phyloP scores from a whole-genome alignment of 495 filamentous ascomycete genomes.

The Echria macrotheca region DNA sequence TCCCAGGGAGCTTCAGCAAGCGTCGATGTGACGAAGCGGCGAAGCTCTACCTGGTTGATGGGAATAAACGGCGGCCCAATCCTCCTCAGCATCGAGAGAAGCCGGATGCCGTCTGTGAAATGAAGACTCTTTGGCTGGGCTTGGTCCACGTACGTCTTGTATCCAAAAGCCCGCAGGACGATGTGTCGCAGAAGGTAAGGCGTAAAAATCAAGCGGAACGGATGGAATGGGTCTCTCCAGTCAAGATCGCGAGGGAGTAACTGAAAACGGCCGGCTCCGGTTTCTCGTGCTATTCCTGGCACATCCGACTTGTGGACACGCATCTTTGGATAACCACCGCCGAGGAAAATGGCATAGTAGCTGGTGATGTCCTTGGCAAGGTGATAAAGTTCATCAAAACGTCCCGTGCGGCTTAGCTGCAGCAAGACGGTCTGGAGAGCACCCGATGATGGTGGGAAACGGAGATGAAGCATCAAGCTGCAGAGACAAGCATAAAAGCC shows the following conservation, averaged over 20 bases:
- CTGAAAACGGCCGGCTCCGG: conserved; percentile 7
- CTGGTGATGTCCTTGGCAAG: neutral
- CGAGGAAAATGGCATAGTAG: conserved; percentile 18
- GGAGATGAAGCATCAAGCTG: conserved; percentile 7
- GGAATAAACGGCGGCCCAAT: too few species aligned
- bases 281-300: conserved; percentile 19
- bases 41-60: too few species aligned
- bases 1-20: too few species aligned
- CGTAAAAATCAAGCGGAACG: conserved; percentile 29
- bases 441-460: conserved; percentile 10
- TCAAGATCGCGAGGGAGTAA: conserved; percentile 1
- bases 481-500: conserved; percentile 14
- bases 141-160: neutral
- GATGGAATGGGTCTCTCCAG: conserved; percentile 17
- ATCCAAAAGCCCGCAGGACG: conserved; percentile 23
- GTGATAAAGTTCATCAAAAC: conserved; percentile 22
- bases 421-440: conserved; percentile 27
- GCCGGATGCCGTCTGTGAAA: conserved; percentile 18
- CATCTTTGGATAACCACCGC: conserved; percentile 15
- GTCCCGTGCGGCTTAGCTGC: conserved; percentile 8
- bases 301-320: conserved; percentile 28
- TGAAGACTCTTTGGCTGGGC: conserved; percentile 12
- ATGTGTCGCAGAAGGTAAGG: conserved; percentile 21
- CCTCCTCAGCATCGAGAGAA: conserved; percentile 23
- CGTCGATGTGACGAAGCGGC: too few species aligned